Evolutionary conservation across 768 basidiomycete genomes (phyloP), one percentile per base, ranked within the genome.

Genomic region (Omphalotus guepiniiformis): DNA sequence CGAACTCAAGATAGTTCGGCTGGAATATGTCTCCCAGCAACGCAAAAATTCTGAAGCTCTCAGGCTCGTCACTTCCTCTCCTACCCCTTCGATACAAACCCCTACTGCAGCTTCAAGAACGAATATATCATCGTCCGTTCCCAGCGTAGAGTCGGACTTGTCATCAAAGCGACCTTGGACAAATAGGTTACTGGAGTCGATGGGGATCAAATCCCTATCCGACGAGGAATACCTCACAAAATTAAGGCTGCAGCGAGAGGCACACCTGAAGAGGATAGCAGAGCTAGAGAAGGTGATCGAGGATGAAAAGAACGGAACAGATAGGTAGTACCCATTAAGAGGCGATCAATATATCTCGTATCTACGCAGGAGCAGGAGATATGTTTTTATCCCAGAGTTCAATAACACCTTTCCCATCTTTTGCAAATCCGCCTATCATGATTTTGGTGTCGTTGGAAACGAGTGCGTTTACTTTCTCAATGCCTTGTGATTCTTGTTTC

Each of bases 181-280:
- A 16, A 68, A 79, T 39, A 68, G 69, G 8, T 50, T 83, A 3
- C 54, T 82, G 49, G 9, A 28, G 16, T 21, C n/a, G 55, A 53
- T 88, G 30, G 80, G 85, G 1, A 59, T 88, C 18, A 68, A 66
- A 27, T 73, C 68, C 42, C 58, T 93, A 3, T 74, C 87, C 5
- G 82, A 93, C 53, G 84, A 91, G 39, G 83, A 86, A 51, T 89
- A 89, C 53, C 54, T 91, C 42, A 60, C 61, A 23, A 76, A 73
- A 50, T 58, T 92, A 58, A 80, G 75, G 59, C 67, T 66, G 43
- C 74, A 82, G 39, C 72, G 85, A 53, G 76, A 78, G 3, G 63
- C 62, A 7, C 68, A 85, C 56, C 57, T 82, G 52, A 67, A 64
- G 49, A 72, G 75, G 48, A 88, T 89, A 61, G 69, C 66, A 41